These are phyloP conservation scores for Fraxinus nigra DNA, from an alignment of 305 asterid genomes.

Conservation along the genomic window DNA sequence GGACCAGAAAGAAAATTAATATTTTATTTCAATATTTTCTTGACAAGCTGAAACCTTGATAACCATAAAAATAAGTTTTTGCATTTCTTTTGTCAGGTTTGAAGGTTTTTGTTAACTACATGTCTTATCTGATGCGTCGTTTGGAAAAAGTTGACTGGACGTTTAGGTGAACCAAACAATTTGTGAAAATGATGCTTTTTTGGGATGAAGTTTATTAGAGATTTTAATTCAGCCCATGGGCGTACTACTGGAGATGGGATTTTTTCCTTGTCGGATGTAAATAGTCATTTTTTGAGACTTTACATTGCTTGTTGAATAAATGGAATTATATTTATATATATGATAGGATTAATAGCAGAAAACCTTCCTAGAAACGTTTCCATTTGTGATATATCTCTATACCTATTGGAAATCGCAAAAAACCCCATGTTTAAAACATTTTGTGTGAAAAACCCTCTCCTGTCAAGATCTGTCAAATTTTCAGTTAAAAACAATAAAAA, in stretches of 20 bases:
- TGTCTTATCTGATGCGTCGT: background rate
- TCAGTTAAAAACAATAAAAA: too few species aligned
- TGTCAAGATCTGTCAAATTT: too few species aligned
- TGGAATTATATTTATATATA: background rate
- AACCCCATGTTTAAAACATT: too few species aligned
- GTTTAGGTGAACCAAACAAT: background rate
- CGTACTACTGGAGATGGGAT: background rate
- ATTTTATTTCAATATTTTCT: background rate
- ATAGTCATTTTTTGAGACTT: background rate
- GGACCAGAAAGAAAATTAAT: background rate
- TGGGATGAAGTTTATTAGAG: background rate
- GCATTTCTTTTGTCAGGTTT: background rate
- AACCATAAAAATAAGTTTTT: background rate
- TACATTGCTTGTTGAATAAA: background rate
- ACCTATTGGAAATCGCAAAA: too few species aligned
- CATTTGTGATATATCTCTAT: too few species aligned
- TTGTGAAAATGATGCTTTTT: background rate
- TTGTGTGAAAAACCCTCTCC: too few species aligned
- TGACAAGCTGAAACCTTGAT: background rate
- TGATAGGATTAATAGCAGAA: too few species aligned
- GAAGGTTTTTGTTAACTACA: background rate
- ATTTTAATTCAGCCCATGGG: background rate
- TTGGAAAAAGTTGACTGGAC: background rate
- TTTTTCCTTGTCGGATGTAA: background rate
- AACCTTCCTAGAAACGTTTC: too few species aligned